Percentiles rank a stretch among this genome's conserved stretches.
These are phyloP conservation scores for Purpureocillium takamizusanense DNA, from an alignment of 2,329 filamentous ascomycete genomes.

Conservation along the genomic window DNA sequence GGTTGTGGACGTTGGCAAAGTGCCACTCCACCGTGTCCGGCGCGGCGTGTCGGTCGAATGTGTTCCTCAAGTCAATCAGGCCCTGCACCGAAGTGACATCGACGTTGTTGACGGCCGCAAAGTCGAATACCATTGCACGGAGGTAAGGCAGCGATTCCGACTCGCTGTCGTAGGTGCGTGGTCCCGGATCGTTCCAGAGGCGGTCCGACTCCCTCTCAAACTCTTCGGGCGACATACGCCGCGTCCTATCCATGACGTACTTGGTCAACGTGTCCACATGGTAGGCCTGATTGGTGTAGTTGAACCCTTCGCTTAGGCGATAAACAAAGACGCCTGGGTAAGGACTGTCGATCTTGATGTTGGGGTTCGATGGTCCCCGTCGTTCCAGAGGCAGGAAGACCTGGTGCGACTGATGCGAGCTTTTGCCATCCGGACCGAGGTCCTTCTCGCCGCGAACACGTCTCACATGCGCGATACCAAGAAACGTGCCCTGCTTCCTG, in stretches of 20 bases:
- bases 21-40: slow-evolving; percentile 42
- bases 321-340: slow-evolving; percentile 44
- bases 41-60: slow-evolving; percentile 42
- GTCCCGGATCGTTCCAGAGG: slow-evolving; percentile 46
- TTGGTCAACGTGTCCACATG: slow-evolving; percentile 33
- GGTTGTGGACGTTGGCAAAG: slow-evolving; percentile 44
- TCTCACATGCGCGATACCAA: slow-evolving; percentile 26
- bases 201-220: slow-evolving; percentile 30
- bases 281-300: slow-evolving; percentile 41
- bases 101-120: slow-evolving; percentile 45
- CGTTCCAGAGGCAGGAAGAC: slow-evolving; percentile 32
- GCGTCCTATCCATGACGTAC: slow-evolving; percentile 30
- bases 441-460: slow-evolving; percentile 6
- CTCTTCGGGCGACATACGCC: slow-evolving; percentile 26
- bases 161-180: slow-evolving; percentile 15
- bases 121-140: slow-evolving; percentile 48
- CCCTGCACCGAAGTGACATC: slow-evolving; percentile 51
- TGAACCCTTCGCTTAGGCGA: slow-evolving; percentile 41
- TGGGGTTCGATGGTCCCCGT: slow-evolving; percentile 34
- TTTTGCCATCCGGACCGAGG: not conserved
- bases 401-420: slow-evolving; percentile 12
- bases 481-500: slow-evolving; percentile 36
- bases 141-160: slow-evolving; percentile 33
- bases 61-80: slow-evolving; percentile 44
- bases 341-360: slow-evolving; percentile 29